Base-by-base conservation (phyloP, 2,329 filamentous ascomycete genomes). In the Emericellopsis cladophorae region DNA sequence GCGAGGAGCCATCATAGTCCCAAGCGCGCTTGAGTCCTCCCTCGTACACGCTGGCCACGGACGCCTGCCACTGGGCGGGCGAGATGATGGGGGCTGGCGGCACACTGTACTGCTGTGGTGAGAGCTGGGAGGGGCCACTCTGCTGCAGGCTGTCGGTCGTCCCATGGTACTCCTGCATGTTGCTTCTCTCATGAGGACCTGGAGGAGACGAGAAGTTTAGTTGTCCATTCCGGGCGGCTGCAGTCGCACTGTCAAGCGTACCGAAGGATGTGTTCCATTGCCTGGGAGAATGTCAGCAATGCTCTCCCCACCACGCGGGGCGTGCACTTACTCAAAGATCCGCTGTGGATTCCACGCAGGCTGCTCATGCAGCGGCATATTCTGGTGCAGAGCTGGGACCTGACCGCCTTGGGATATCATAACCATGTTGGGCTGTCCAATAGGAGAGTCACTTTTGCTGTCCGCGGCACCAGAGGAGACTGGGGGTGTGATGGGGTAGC, bases 251-350 rank as follows among this genome's bases (percentile, higher is more conserved):
- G 54, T 52, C 46, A 40, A 76, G 78, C 60, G 81, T 84, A 68
- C 87, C 85, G 66, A 95, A 96, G 49, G 90, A 89, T 55, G 84
- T 81, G 61, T 94, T 89, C 89, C 90, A 96, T 68, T 95, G 87
- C 60, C 89, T 94, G 42, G 53, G 11, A 15, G 23, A 21, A 21
- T 46, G 49, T 29, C 33, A 42, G 40, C 26, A 11, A 39, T 18
- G 5, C 33, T n/a, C 29, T 11, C 18, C n/a, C 40, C 21, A 40
- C 35, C 37, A 11, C 16, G 15, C 35, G 24, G 32, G 40, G 46
- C 39, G 47, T 41, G 24, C 40, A 74, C 85, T 72, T 74, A 94
- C 87, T 90, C 85, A 72, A 94, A 90, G 49, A 95, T 87, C 44
- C 82, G 76, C 26, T 84, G 76, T 21, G 88, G 89, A 53, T 95